Evolutionary conservation across 169 alveolate species (phyloP), one percentile per base, ranked within the genome.

Genomic region (Cryptosporidium tyzzeri): DNA sequence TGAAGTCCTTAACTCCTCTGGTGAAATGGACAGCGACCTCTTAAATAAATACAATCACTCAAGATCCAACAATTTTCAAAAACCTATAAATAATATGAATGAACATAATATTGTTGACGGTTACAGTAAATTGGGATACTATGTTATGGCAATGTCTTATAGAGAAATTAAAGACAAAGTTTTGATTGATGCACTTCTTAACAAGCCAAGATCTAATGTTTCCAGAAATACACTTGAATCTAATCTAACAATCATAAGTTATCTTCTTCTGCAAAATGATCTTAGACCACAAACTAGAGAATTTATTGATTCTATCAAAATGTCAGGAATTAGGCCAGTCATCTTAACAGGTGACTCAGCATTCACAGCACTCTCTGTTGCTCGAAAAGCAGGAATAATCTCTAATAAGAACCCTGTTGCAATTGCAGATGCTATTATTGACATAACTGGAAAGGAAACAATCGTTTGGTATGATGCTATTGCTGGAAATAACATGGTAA

Each of bases 311-410:
- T 4, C 53, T 4, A 67, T 80, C 16, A 80, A 62, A 33, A 18
- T 29, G 37, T 59, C 89, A 3, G 89, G 89, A 26, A 80, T 80
- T 41, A 80, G 23, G 37, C 89, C 89, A 23, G 50, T 80, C 18
- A 80, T 80, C 3, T n/a, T 80, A 8, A 80, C 89, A 18, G 89
- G 89, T 18, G 89, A 80, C 37, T 80, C 89, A 8, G 65, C 89
- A 16, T 80, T 39, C 51, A 80, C 89, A 21, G 89, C 89, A 2
- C 35, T 80, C 0, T 80, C 89, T 29, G 75, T 65, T 18, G 89
- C 89, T 41, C 59, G 67, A n/a, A 80, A 80, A 10, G 61, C 75
- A 21, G 89, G 89, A 18, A 65, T 80, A 31, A 62, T 80, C 4
- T 29, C 68, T 16, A 18, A 9, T n/a, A 44, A 44, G 33, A 44